phyloP scores from a whole-genome alignment of 805 yeast species.

The Limtongozyma cylindracea region DNA sequence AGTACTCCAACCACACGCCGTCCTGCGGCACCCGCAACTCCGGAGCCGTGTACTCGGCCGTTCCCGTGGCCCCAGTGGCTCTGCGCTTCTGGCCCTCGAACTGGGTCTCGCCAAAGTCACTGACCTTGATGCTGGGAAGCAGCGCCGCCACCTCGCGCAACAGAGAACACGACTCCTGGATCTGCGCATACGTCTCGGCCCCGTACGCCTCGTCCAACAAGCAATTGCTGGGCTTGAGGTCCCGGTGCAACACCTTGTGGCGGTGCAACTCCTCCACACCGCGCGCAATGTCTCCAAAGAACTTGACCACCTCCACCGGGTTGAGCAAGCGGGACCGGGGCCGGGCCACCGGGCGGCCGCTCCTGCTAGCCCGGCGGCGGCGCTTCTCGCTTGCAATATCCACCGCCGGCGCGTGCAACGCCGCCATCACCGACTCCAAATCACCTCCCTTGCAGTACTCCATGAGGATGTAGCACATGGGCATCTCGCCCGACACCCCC shows the following conservation, averaged over 20 bases:
- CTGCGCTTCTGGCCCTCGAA: conserved; percentile 34
- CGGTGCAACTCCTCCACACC: conserved; percentile 56
- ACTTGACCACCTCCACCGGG: conserved; percentile 6
- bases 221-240: conserved; percentile 76
- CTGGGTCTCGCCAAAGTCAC: conserved; percentile 82
- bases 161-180: conserved; percentile 1
- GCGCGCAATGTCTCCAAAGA: conserved; percentile 36
- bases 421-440: conserved; percentile 30
- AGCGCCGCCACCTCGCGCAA: conserved; percentile 3
- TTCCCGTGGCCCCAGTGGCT: conserved; percentile 85
- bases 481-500: conserved; percentile 12
- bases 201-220: conserved; percentile 18
- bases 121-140: conserved; percentile 51
- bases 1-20: conserved; percentile 29
- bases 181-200: neutral
- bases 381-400: conserved; percentile 6
- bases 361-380: too few relatives aligned
- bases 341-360: too few relatives aligned
- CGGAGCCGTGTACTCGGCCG: conserved; percentile 74
- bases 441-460: conserved; percentile 85
- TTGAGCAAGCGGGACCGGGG: too few relatives aligned
- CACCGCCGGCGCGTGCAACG: conserved; percentile 7
- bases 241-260: conserved; percentile 65
- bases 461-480: conserved; percentile 60
- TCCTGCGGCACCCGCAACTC: too few relatives aligned